Evolutionary conservation across 345 rosid genomes (phyloP).

Genomic region (Eucalyptus pauciflora): DNA sequence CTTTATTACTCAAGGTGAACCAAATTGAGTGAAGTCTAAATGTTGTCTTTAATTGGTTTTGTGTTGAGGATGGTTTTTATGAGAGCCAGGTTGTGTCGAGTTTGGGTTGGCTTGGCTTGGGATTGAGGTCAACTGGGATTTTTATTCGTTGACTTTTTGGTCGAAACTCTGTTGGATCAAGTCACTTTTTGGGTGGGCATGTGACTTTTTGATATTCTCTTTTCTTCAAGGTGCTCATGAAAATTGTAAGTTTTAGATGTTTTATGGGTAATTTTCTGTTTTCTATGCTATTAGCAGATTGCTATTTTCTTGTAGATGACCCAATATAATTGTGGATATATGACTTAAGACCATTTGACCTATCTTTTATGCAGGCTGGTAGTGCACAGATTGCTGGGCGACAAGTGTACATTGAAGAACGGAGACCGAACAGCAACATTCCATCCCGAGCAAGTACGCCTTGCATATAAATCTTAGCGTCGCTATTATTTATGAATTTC

Average conservation of each 20-base stretch:
- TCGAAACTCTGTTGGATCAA: not conserved
- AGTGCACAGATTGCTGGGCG: conserved; percentile 42
- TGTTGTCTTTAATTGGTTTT: not conserved
- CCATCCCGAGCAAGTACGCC: conserved; percentile 54
- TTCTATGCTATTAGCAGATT: not conserved
- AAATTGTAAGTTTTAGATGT: not conserved
- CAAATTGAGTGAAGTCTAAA: not conserved
- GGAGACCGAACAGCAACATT: conserved; percentile 50
- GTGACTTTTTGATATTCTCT: not conserved
- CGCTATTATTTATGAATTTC: not conserved
- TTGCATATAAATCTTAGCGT: not conserved
- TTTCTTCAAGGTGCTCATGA: not conserved
- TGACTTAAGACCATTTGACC: not conserved
- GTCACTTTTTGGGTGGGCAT: not conserved
- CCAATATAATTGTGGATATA: not conserved
- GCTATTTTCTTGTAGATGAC: not conserved
- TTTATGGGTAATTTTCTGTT: not conserved
- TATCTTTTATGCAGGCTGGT: conserved; percentile 25
- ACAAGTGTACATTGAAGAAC: conserved; percentile 58
- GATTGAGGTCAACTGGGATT: not conserved
- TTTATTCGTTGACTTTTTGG: not conserved
- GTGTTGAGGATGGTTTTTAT: not conserved
- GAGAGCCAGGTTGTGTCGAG: not conserved
- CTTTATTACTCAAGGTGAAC: not conserved
- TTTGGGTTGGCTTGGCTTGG: not conserved